Evolutionary conservation across 2,329 filamentous ascomycete genomes (phyloP).

Genomic region (Cephalotrichum gorgonifer): DNA sequence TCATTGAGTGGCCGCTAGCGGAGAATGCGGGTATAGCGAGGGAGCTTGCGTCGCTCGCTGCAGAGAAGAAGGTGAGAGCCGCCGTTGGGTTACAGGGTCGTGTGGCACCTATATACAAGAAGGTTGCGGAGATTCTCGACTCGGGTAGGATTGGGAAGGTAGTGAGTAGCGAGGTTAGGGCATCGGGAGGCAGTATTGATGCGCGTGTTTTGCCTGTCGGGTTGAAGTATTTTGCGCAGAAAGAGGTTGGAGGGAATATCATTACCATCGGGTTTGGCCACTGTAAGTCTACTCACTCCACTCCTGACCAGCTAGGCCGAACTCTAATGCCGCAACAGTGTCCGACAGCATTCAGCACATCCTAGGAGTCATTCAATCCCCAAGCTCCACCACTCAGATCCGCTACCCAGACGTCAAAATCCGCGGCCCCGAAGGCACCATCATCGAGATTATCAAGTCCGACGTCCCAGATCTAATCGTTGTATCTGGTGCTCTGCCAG

Average conservation of each 20-base stretch:
- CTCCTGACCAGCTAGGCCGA: too few relatives aligned
- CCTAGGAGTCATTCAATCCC: neutral
- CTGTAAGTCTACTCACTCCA: conserved; percentile 28
- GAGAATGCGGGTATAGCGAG: conserved; percentile 26
- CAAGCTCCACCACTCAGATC: conserved; percentile 11
- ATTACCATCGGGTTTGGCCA: conserved; percentile 32
- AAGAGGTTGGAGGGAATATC: conserved; percentile 33
- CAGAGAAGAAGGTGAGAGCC: conserved; percentile 21
- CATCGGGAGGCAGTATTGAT: conserved; percentile 22
- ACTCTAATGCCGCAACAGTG: neutral
- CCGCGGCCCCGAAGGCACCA: conserved; percentile 17
- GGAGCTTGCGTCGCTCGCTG: conserved; percentile 27
- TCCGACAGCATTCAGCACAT: neutral
- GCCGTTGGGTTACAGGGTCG: conserved; percentile 43
- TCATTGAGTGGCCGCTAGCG: conserved; percentile 49
- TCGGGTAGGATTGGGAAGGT: conserved; percentile 39
- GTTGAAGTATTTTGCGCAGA: conserved; percentile 37
- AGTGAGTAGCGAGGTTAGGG: conserved; percentile 35
- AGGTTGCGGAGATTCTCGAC: conserved; percentile 32
- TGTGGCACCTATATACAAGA: conserved; percentile 22
- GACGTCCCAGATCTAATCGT: conserved; percentile 33
- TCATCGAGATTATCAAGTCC: conserved; percentile 21
- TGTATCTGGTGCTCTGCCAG: conserved; percentile 22
- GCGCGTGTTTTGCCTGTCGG: conserved; percentile 20
- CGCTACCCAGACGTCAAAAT: conserved; percentile 30